Evolutionary conservation across 768 basidiomycete genomes (phyloP), one percentile per base, ranked within the genome.

Genomic region (Lactifluus rugatus): DNA sequence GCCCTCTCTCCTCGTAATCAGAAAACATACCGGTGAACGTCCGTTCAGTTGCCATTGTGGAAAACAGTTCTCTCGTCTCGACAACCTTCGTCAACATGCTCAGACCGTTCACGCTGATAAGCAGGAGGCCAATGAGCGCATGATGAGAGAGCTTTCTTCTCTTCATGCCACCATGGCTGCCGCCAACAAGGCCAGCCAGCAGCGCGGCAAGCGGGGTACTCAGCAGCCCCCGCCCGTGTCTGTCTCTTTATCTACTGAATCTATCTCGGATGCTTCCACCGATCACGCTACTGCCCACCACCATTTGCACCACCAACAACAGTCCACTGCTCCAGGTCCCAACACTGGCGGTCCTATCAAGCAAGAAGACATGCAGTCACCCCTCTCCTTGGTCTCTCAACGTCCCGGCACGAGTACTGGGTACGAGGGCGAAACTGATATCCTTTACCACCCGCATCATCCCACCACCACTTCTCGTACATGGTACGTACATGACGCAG

Each of bases 101-200:
- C 89, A 94, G 77, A 95, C 94, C 5, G 93, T 96, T 1, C 95
- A 98, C 67, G 84, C 92, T n/a, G 93, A 96, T 70, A 89, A 91
- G 75, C 83, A 83, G 70, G 87, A 88, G 0, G 81, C 84, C 72
- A 94, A 94, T 74, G 88, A 90, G 69, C 75, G 80, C 52, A 93
- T 92, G 89, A 93, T 93, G 89, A 84, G 87, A 64, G 87, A 91
- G 58, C 81, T 94, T 61, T 88, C 88, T 49, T 78, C 81, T 5
- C 78, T 94, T 47, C 91, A 94, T 65, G 87, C 89, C 44, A 78
- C 77, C 57, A 92, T 94, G 82, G 83, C 86, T 13, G 76, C 77
- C 31, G 73, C 75, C 51, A 73, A 71, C 65, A 78, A 78, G 66
- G 65, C 69, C 37, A 67, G 71, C 57, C 67, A 68, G 57, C 2